Conservation (phyloP, 2,329 filamentous ascomycete species). For the Fusarium pseudoanthophilum region DNA sequence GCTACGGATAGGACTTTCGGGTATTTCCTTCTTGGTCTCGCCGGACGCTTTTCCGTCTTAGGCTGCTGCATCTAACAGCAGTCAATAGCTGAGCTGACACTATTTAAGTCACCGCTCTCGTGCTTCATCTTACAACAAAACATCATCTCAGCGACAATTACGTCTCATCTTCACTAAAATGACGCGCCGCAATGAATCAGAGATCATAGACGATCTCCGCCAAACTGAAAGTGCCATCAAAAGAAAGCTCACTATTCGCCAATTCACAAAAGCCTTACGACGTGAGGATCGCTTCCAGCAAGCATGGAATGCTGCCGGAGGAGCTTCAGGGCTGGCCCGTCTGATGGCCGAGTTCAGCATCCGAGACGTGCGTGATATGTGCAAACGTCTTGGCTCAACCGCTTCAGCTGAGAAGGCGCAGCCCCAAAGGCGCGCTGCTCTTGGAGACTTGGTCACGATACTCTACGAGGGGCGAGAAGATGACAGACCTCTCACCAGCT, state of each 20-base stretch:
- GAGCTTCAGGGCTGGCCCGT: conserved; percentile 33
- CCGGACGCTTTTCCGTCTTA: background rate
- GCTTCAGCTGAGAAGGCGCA: conserved; percentile 32
- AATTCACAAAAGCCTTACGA: conserved; percentile 37
- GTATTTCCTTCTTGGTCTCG: conserved; percentile 8
- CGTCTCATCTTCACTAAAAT: background rate
- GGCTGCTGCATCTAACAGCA: background rate
- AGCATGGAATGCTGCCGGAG: conserved; percentile 38
- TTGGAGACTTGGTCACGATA: conserved; percentile 35
- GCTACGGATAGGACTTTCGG: background rate
- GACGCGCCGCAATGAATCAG: conserved; percentile 2
- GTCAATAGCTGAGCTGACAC: background rate
- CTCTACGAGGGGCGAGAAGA: conserved; percentile 26
- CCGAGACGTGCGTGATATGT: conserved; percentile 32
- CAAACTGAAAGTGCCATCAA: conserved; percentile 31
- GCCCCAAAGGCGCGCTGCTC: conserved; percentile 35
- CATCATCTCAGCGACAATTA: background rate
- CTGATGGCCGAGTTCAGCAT: conserved; percentile 45
- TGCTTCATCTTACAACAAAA: background rate
- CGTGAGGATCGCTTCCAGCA: conserved; percentile 34
- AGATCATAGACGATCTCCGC: conserved; percentile 17
- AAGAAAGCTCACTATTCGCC: conserved; percentile 30
- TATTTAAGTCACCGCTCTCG: background rate
- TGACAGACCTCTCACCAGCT: conserved; percentile 29
- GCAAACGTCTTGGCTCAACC: conserved; percentile 35